Conservation (phyloP, 2,329 filamentous ascomycete species). For the Monilinia vaccinii-corymbosi region DNA sequence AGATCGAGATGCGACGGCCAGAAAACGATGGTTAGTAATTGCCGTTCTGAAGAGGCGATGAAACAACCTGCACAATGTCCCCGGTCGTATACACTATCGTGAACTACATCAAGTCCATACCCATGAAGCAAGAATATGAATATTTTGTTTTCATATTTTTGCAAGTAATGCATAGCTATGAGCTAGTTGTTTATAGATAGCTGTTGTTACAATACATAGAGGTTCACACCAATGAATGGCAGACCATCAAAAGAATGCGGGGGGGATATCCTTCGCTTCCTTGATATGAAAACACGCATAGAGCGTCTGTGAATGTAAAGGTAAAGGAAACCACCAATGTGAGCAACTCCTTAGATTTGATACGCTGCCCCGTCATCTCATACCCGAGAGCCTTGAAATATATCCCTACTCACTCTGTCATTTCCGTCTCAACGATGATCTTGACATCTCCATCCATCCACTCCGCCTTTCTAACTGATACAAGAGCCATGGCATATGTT, state of each 20-base stretch:
- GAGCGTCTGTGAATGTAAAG: background rate
- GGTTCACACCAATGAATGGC: background rate
- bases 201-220: background rate
- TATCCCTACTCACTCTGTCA: background rate
- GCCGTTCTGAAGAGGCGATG: constrained; percentile 36
- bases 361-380: background rate
- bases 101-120: background rate
- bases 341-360: background rate
- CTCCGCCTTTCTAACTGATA: constrained; percentile 17
- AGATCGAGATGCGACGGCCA: constrained; percentile 47
- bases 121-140: background rate
- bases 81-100: background rate
- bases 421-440: constrained; percentile 19
- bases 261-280: background rate
- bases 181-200: background rate
- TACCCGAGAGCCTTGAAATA: background rate
- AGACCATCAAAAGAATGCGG: background rate
- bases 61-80: background rate
- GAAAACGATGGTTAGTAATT: constrained; percentile 65
- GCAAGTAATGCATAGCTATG: background rate
- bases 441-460: constrained; percentile 29
- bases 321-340: background rate
- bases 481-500: constrained; percentile 18
- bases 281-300: background rate
- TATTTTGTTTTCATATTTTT: background rate